Conservation (phyloP, 306 rosid genomes). For the Dryas alaskensis region DNA sequence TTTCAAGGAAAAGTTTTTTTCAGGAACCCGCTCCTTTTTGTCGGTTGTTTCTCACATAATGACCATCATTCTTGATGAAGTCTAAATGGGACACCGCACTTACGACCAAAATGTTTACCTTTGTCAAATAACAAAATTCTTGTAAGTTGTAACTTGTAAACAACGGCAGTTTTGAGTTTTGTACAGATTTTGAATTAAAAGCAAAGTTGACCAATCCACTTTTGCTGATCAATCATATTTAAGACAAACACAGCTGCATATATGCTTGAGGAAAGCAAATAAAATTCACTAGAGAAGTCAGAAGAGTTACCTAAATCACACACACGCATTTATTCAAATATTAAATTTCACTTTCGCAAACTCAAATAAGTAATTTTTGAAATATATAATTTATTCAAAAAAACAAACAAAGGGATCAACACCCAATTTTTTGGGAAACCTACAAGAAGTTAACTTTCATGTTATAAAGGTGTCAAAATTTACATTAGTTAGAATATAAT, state of each 20-base stretch:
- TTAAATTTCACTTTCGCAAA: background rate
- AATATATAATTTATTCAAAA: no score
- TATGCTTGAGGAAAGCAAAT: no score
- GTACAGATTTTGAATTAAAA: no score
- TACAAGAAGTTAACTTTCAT: background rate
- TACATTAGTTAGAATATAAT: background rate
- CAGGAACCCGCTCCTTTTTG: background rate
- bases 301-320: background rate
- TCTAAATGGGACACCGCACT: background rate
- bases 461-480: background rate
- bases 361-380: background rate
- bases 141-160: no score
- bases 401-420: no score
- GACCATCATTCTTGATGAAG: background rate
- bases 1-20: background rate
- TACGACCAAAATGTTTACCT: background rate
- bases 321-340: constrained; percentile 25
- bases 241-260: no score
- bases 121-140: no score
- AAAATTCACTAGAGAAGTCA: background rate
- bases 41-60: background rate
- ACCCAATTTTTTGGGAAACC: no score
- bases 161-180: no score
- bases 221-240: no score
- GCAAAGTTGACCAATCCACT: no score